These are phyloP conservation scores for Pleomassaria siparia DNA, from an alignment of 2,329 filamentous ascomycete species.

Conservation along the genomic window DNA sequence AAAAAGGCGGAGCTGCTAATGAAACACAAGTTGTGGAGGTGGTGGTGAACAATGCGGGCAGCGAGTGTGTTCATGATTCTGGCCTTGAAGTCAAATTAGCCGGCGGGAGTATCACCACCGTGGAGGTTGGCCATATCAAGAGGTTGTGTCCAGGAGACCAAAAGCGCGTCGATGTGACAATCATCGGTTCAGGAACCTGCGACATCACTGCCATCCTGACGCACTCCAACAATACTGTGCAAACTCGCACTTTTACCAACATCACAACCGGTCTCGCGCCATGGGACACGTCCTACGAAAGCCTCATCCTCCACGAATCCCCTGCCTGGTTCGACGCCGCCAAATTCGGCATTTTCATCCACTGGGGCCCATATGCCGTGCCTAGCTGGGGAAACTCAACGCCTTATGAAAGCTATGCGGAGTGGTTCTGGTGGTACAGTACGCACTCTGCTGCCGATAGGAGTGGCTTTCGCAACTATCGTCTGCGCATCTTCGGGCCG, in stretches of 20 bases:
- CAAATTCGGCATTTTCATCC: constrained; percentile 63
- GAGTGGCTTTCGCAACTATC: constrained; percentile 52
- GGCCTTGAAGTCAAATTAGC: constrained; percentile 16
- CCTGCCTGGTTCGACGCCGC: constrained; percentile 58
- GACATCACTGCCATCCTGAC: constrained; percentile 32
- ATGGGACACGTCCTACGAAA: constrained; percentile 12
- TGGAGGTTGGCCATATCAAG: constrained; percentile 40
- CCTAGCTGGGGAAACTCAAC: constrained; percentile 56
- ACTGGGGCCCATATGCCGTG: constrained; percentile 60
- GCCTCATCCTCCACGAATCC: constrained; percentile 45
- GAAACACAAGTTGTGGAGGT: not conserved
- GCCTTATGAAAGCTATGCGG: constrained; percentile 44
- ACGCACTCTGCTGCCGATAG: constrained; percentile 46
- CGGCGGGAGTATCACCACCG: constrained; percentile 36
- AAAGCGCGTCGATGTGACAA: constrained; percentile 31
- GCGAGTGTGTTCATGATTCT: constrained; percentile 11
- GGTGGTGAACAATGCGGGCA: constrained; percentile 21
- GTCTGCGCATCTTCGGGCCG: constrained; percentile 54
- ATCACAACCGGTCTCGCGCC: constrained; percentile 7
- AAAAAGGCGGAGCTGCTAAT: not conserved
- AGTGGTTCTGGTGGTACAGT: constrained; percentile 54
- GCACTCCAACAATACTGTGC: constrained; percentile 20
- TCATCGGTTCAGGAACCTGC: constrained; percentile 34
- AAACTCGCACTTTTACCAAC: constrained; percentile 3
- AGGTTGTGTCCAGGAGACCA: constrained; percentile 46